Base-by-base conservation (phyloP, 164 flowering plant genomes). In the Dillenia suffruticosa region DNA sequence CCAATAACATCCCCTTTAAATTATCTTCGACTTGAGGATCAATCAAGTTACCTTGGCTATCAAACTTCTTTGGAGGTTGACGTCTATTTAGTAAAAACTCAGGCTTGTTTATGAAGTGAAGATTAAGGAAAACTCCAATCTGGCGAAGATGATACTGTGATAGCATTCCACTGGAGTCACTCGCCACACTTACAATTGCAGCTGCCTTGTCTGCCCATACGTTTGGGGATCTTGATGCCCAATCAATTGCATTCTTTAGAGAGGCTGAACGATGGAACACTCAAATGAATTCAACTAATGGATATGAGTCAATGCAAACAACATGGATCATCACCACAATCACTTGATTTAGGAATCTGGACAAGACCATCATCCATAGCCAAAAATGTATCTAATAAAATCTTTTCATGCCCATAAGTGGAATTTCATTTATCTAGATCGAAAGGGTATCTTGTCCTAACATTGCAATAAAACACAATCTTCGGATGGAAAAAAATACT, bases 171-270 rank as follows among this genome's bases (percentile, higher is more conserved):
- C 89, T 89, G 63, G 68, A 74, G 51, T 79, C 64, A 44, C 88
- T 96, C 17, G 83, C 84, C 4, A 86, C 65, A 57, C 96, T 90
- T 32, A 92, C 69, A 6, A 87, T 77, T 16, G 98, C 98, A 17
- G 96, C 98, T 19, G 92, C 73, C 75, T 92, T 92, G 17, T 79
- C 87, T 7, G 82, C 96, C 96, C 93, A 92, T 13, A 79, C 84
- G 65, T 88, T 92, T 45, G 95, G 90, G 12, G 96, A 76, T 64
- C 95, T 77, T 11, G 98, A 90, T 69, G 93, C 96, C 96, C 96
- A 92, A 62, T 92, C 98, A 24, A 92, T 74, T 2, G 98, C 95
- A 65, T 92, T 92, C 79, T 92, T 92, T 69, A 87, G 49, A 14
- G 81, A 81, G 12, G 75, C 92, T 87, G 49, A 16, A 9, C 40